These are phyloP conservation scores for Anisodus acutangulus DNA, from an alignment of 257 asterid species.

Conservation along the genomic window DNA sequence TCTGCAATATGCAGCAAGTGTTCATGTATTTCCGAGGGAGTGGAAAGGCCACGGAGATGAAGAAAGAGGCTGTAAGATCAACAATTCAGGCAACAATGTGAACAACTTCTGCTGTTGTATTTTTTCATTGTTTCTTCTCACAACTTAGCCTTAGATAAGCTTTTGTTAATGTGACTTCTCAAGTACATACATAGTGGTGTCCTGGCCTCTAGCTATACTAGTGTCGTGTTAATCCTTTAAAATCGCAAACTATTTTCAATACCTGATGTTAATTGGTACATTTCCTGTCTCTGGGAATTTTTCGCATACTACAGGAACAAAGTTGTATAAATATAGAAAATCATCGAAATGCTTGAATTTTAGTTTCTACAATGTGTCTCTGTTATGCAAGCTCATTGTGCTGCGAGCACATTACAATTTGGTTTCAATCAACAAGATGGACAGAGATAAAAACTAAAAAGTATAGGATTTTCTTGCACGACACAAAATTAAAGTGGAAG, in stretches of 20 bases:
- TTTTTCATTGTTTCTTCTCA: constrained; percentile 34
- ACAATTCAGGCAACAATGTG: constrained; percentile 61
- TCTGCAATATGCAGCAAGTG: constrained; percentile 60
- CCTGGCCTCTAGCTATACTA: constrained; percentile 17
- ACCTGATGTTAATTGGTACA: neutral
- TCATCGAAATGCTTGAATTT: neutral
- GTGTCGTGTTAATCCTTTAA: neutral
- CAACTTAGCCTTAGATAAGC: constrained; percentile 18
- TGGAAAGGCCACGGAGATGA: constrained; percentile 75
- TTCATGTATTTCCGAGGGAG: constrained; percentile 77
- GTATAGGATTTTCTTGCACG: neutral
- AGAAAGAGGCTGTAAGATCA: constrained; percentile 62
- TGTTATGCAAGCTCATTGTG: neutral
- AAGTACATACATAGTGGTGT: constrained; percentile 26
- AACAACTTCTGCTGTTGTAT: constrained; percentile 33
- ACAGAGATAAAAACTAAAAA: neutral
- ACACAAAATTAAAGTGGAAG: neutral
- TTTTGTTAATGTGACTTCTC: constrained; percentile 26
- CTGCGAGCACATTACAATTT: neutral
- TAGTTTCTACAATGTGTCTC: neutral
- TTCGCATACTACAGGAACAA: neutral
- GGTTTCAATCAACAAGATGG: constrained; percentile 1
- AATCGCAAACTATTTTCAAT: neutral
- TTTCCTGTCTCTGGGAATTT: neutral
- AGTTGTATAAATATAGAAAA: neutral